These are phyloP conservation scores for Penicillium canariense DNA, from an alignment of 495 filamentous ascomycete species.

Conservation along the genomic window DNA sequence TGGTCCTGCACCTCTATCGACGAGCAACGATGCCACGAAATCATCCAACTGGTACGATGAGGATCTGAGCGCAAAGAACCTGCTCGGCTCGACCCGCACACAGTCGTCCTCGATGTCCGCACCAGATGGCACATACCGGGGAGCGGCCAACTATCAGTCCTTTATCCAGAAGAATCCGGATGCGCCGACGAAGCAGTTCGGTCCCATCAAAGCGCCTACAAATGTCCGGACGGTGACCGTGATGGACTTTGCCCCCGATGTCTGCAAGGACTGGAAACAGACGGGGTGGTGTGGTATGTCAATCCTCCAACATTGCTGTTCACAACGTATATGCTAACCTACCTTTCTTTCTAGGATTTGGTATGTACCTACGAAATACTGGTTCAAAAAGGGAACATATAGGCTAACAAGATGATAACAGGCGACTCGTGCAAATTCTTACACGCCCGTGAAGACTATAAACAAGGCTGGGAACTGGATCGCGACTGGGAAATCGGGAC, in stretches of 20 bases:
- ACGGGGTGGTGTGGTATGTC: conserved; percentile 53
- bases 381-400: too few relatives aligned
- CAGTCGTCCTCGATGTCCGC: conserved; percentile 27
- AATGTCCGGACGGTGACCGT: conserved; percentile 90
- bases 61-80: conserved; percentile 53
- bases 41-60: conserved; percentile 85
- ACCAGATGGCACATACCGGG: conserved; percentile 73
- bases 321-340: too few relatives aligned
- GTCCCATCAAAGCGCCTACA: conserved; percentile 83
- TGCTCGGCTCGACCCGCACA: conserved; percentile 61
- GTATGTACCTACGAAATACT: too few relatives aligned
- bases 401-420: too few relatives aligned
- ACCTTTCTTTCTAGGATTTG: too few relatives aligned
- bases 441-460: conserved; percentile 83
- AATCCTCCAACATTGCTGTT: not conserved
- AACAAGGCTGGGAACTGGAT: conserved; percentile 93
- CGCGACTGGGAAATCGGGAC: conserved; percentile 85
- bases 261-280: conserved; percentile 94
- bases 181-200: conserved; percentile 67
- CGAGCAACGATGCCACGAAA: conserved; percentile 88
- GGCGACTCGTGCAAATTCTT: conserved; percentile 79
- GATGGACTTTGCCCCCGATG: conserved; percentile 88
- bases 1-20: conserved; percentile 49
- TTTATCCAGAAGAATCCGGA: conserved; percentile 84
- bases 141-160: conserved; percentile 64